Base-by-base conservation (phyloP, 2,329 filamentous ascomycete species). In the Achaetomium macrosporum region DNA sequence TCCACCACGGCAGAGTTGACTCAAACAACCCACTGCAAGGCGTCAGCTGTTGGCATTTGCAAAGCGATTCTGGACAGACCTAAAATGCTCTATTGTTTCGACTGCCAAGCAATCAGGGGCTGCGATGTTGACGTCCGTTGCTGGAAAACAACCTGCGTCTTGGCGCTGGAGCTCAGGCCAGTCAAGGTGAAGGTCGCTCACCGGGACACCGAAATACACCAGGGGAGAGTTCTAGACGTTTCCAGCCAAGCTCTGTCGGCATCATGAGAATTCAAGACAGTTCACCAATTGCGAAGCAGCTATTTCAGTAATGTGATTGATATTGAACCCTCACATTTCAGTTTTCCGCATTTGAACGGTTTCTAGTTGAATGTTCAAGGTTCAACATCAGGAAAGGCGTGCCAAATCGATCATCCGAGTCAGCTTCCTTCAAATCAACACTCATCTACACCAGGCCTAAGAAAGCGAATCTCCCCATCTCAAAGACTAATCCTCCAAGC, bases 201-300 rank as follows among this genome's bases (percentile, higher is more conserved):
- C 36, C 43, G 45, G 47, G 30, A 7, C 37, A 17, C 16, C 20
- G 46, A 31, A 8, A 13, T 16, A 37, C 35, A 37, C 35, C 35
- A n/a, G 19, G 20, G 20, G 48, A 50, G 11, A 20, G 33, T 59
- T 59, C 56, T 59, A 58, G 56, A 58, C 40, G 44, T 31, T 59
- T 58, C 56, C 42, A 56, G 50, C 44, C 45, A 43, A 42, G 47
- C 35, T n/a, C 15, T 5, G 12, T 48, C 12, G 11, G 13, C 15
- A 36, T 20, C 16, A 11, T 16, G n/a, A 33, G 15, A 29, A 30
- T 46, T 29, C 42, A 33, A 45, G 20, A 25, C 19, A 29, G n/a
- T n/a, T n/a, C n/a, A 16, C 6, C 10, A 15, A 36, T n/a, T n/a
- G n/a, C n/a, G n/a, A n/a, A n/a, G 10, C 11, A 6, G 11, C 15